A percentile compares a stretch with the other conserved stretches of the same genome.
Conservation (phyloP, 192 early-diverging fungal genomes). For the Powellomyces hirtus region DNA sequence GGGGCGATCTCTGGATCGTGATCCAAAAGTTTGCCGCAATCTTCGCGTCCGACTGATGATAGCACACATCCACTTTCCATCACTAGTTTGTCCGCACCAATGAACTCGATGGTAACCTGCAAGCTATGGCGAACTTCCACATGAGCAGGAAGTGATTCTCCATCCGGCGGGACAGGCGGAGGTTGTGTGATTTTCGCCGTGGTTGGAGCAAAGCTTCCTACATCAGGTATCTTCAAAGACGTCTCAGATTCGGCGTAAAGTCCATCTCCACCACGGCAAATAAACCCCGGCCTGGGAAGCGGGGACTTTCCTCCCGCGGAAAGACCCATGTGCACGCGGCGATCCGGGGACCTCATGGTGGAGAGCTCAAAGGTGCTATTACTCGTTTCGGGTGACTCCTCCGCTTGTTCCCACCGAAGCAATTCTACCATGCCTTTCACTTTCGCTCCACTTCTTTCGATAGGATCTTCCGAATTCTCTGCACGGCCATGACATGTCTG, state of each 20-base stretch:
- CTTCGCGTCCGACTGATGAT: conserved; percentile 35
- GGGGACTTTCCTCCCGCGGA: conserved; percentile 9
- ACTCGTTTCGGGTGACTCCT: conserved; percentile 20
- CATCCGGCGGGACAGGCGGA: conserved; percentile 12
- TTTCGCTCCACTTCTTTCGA: conserved; percentile 7
- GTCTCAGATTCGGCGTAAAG: conserved; percentile 42
- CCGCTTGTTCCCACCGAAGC: conserved; percentile 41
- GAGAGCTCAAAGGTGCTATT: conserved; percentile 18
- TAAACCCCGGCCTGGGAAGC: conserved; percentile 28
- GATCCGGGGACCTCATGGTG: background rate
- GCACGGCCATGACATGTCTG: conserved; percentile 12
- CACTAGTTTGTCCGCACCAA: conserved; percentile 39
- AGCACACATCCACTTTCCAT: conserved; percentile 47
- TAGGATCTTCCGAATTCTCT: conserved; percentile 20
- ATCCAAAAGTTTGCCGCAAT: conserved; percentile 40
- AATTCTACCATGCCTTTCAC: conserved; percentile 35
- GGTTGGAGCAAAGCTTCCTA: conserved; percentile 40
- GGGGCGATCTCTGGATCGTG: conserved; percentile 41
- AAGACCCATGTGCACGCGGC: background rate
- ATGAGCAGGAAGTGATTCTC: conserved; percentile 25
- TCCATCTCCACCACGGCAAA: conserved; percentile 44
- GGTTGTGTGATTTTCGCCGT: conserved; percentile 27
- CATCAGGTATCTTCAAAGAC: conserved; percentile 32
- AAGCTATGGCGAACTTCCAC: conserved; percentile 47
- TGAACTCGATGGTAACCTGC: conserved; percentile 46